A percentile compares a stretch with the other conserved stretches of the same genome.
phyloP scores from a whole-genome alignment of 176 grass and related monocot species.

The Aegilops umbellulata region DNA sequence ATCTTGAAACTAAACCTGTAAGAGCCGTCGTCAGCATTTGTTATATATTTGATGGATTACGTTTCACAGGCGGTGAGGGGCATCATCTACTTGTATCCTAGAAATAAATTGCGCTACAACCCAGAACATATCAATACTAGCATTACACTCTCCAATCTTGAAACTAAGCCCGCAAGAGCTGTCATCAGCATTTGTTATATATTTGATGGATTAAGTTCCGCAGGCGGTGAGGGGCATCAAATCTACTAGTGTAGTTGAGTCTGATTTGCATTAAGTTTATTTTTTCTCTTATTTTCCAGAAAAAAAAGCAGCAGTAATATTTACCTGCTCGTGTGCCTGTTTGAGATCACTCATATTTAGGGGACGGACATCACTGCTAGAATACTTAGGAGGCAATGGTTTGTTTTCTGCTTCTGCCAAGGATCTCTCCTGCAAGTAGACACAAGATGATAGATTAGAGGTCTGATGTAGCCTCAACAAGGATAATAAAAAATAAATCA shows the following conservation, averaged over 20 bases:
- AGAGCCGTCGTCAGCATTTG: neutral
- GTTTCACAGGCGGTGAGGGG: neutral
- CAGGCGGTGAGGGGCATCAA: neutral
- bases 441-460: conserved; percentile 4
- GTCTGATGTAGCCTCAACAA: neutral
- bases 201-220: neutral
- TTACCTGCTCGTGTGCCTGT: conserved; percentile 89
- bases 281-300: conserved; percentile 2
- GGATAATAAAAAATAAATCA: neutral
- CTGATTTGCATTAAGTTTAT: neutral
- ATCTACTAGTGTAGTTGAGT: neutral
- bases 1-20: neutral
- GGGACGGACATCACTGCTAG: conserved; percentile 61
- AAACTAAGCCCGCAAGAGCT: neutral
- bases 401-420: conserved; percentile 67
- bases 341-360: conserved; percentile 74
- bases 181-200: neutral
- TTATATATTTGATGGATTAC: neutral
- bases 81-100: neutral
- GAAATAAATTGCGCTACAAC: neutral
- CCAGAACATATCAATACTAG: neutral
- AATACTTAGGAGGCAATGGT: conserved; percentile 49
- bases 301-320: neutral
- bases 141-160: neutral
- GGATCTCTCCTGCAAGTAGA: conserved; percentile 55